Conservation (phyloP, 768 basidiomycete genomes). For the Suillus paluster region DNA sequence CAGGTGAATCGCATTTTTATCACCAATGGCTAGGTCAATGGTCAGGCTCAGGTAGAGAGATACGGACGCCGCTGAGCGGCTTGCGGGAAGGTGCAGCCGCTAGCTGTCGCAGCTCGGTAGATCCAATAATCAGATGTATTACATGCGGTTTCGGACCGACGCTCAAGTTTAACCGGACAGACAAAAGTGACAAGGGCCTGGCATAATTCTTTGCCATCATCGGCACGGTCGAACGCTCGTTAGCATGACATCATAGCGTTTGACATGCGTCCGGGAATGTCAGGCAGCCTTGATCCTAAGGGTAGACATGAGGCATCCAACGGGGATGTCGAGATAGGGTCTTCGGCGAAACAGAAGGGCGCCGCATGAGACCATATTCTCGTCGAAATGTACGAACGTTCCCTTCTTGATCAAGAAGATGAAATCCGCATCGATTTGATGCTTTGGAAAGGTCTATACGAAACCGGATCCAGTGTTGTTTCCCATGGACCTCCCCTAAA, state of each 20-base stretch:
- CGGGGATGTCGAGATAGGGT: not conserved
- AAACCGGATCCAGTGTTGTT: not conserved
- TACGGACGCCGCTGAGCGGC: no score
- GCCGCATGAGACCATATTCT: no score
- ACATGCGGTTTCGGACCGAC: not conserved
- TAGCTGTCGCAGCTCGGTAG: no score
- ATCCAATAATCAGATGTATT: no score
- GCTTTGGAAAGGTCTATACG: no score
- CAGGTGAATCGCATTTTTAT: no score
- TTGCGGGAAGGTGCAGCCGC: no score
- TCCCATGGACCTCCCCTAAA: conserved; percentile 4
- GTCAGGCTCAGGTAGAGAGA: no score
- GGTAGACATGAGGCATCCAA: conserved; percentile 2
- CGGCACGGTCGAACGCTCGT: not conserved
- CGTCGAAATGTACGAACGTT: no score
- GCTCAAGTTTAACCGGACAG: no score
- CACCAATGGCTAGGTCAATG: no score
- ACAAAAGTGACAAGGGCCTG: not conserved
- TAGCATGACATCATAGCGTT: not conserved
- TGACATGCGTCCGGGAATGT: no score
- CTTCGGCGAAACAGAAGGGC: not conserved
- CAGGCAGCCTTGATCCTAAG: not conserved
- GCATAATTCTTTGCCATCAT: not conserved
- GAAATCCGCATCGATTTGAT: not conserved
- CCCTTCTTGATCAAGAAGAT: not conserved